Conservation (phyloP, 148 eudicot species). For the Nepenthes mirabilis region DNA sequence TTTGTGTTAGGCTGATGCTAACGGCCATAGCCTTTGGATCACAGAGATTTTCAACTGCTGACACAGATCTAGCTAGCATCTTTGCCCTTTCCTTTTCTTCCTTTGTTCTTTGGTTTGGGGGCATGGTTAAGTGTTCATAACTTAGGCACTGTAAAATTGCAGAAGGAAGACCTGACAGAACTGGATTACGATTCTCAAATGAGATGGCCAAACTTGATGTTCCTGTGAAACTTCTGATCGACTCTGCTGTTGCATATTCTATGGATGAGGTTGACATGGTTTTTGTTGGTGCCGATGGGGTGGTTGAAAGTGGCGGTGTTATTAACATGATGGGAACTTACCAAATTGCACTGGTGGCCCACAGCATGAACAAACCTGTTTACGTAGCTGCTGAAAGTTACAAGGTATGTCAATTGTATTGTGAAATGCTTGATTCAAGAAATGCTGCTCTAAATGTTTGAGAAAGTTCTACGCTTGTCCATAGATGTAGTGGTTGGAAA, state of each 20-base stretch:
- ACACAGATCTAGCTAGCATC: background rate
- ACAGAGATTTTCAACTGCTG: no score
- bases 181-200: conserved; percentile 52
- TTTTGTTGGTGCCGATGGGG: conserved; percentile 95
- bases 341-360: conserved; percentile 30
- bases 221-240: conserved; percentile 50
- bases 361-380: conserved; percentile 38
- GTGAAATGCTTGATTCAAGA: no score
- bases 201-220: conserved; percentile 89
- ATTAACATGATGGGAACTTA: conserved; percentile 99
- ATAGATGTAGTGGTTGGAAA: no score
- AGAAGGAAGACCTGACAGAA: conserved; percentile 80
- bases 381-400: conserved; percentile 98
- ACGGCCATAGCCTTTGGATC: no score
- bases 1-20: no score
- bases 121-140: background rate
- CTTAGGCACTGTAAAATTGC: conserved; percentile 10
- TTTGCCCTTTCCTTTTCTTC: background rate
- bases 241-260: conserved; percentile 96
- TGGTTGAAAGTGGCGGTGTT: conserved; percentile 93
- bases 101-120: background rate
- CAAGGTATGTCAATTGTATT: conserved; percentile 38
- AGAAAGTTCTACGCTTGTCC: no score
- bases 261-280: conserved; percentile 97
- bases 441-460: no score